A percentile compares a stretch with the other conserved stretches of the same genome.
phyloP scores from a whole-genome alignment of 495 filamentous ascomycete species.

The Aspergillus conjunctus region DNA sequence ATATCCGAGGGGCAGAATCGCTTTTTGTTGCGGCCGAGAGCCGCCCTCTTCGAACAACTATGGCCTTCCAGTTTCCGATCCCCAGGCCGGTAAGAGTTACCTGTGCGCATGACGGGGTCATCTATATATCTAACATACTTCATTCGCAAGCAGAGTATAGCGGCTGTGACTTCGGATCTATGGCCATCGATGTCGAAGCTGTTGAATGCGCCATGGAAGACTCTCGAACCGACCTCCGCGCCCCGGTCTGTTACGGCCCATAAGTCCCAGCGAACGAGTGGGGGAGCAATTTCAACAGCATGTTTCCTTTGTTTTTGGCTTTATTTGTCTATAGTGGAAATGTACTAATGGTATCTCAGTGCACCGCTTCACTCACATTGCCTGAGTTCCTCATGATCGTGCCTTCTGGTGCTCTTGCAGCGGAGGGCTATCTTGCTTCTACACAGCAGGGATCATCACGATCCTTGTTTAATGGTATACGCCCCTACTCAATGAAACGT shows the following conservation, averaged over 20 bases:
- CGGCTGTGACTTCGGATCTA: constrained; percentile 43
- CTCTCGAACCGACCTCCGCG: constrained; percentile 25
- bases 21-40: constrained; percentile 42
- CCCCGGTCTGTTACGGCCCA: constrained; percentile 23
- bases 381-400: constrained; percentile 36
- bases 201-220: constrained; percentile 41
- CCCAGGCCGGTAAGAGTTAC: constrained; percentile 40
- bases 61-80: constrained; percentile 52
- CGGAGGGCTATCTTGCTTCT: constrained; percentile 24
- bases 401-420: constrained; percentile 32
- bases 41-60: constrained; percentile 45
- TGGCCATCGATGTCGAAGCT: constrained; percentile 49
- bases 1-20: constrained; percentile 27
- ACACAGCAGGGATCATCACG: constrained; percentile 23
- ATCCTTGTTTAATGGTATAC: constrained; percentile 26
- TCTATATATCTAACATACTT: constrained; percentile 22
- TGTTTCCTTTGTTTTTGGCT: constrained; percentile 2
- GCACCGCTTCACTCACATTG: constrained; percentile 20
- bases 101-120: neutral
- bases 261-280: constrained; percentile 22
- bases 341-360: constrained; percentile 15
- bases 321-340: neutral
- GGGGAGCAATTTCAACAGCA: constrained; percentile 28
- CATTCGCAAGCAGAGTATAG: constrained; percentile 34
- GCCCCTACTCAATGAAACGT: neutral